These are phyloP conservation scores for Rosa lucieae DNA, from an alignment of 306 rosid species.

Conservation along the genomic window DNA sequence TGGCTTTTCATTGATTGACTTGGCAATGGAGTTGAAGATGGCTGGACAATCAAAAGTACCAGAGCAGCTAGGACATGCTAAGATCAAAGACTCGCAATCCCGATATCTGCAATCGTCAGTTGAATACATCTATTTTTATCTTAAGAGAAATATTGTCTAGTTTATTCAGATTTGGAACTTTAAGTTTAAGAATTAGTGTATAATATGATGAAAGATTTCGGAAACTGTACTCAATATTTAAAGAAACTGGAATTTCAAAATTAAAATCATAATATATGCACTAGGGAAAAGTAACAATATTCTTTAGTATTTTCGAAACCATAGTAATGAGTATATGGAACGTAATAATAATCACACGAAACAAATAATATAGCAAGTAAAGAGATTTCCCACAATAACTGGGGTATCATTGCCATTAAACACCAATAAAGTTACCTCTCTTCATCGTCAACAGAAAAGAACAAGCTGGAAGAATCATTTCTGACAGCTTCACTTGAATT, in stretches of 20 bases:
- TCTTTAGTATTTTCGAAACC: background rate
- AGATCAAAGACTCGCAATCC: conserved; percentile 69
- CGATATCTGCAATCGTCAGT: conserved; percentile 57
- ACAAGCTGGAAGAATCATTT: conserved; percentile 59
- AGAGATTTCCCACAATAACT: background rate
- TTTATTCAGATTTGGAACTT: background rate
- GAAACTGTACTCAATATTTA: background rate
- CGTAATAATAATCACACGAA: background rate
- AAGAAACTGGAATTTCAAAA: background rate
- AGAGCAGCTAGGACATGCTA: conserved; percentile 89
- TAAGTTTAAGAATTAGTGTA: background rate
- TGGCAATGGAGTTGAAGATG: conserved; percentile 58
- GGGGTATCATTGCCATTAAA: conserved; percentile 15
- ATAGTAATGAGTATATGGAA: background rate
- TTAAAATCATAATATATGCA: background rate
- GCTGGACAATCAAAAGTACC: conserved; percentile 66
- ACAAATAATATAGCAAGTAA: background rate
- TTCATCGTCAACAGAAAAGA: conserved; percentile 58
- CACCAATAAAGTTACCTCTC: conserved; percentile 61
- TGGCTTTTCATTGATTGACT: conserved; percentile 44
- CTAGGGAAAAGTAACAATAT: background rate
- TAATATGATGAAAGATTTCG: background rate
- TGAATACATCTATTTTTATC: conserved; percentile 19
- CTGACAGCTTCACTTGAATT: conserved; percentile 61
- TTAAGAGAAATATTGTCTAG: conserved; percentile 9